Evolutionary conservation across 2,329 filamentous ascomycete species (phyloP), one percentile per base, ranked within the genome.

Genomic region (Diaporthe nobilis): DNA sequence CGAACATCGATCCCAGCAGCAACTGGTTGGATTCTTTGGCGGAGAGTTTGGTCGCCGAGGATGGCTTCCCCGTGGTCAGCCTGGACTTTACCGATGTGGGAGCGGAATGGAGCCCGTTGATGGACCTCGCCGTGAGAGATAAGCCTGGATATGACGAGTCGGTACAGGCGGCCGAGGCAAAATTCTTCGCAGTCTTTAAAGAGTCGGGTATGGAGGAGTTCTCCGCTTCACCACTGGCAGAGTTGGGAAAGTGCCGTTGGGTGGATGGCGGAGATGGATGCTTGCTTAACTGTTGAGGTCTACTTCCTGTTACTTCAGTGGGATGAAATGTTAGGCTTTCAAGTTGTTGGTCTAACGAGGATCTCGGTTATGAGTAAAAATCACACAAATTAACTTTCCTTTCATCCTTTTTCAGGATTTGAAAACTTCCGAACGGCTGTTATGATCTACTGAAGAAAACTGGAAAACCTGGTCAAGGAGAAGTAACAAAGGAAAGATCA

Each of bases 251-350:
- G 3, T 60, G 55, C 28, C 55, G 55, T 3, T 60, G 55, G 55
- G 55, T 60, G 9, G 31, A 60, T 60, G 55, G 55, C 28, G 55
- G 55, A 22, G 55, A 60, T 39, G 55, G 55, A 37, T 60, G 55
- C 34, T n/a, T 60, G 31, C 9, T n/a, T 4, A 60, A 60, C 31
- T 60, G 55, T 60, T 60, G 15, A 58, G 31, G n/a, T 6, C 3
- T 3, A 20, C 0, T 34, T 12, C 17, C 12, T 15, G 17, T 31
- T 10, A 7, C 7, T 31, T n/a, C 28, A 20, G 22, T 37, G 22
- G 51, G 4, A 20, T 34, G 17, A 22, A 37, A 20, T 22, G 13
- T 6, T 22, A 22, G 17, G 31, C 15, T 20, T 58, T 22, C 15
- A 15, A 31, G 3, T 12, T 55, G 12, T 13, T 13, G 25, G 9